These are phyloP conservation scores for Boletus tylopilopsis DNA, from an alignment of 768 basidiomycete genomes.

Conservation along the genomic window DNA sequence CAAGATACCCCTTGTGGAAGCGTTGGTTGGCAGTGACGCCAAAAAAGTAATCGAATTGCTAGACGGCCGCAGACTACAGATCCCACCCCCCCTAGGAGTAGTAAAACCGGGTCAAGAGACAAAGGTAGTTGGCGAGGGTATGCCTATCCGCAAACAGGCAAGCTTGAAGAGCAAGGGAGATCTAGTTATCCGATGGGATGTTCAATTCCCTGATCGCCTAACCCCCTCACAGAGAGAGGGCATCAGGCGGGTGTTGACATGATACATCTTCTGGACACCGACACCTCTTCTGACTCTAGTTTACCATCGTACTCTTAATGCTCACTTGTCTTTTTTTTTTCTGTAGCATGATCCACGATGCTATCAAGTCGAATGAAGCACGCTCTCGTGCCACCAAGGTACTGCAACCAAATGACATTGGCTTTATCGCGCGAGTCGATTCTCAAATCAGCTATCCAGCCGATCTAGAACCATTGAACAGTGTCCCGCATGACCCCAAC, in stretches of 20 bases:
- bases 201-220: constrained; percentile 77
- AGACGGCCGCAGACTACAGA: constrained; percentile 75
- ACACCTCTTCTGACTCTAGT: constrained; percentile 6
- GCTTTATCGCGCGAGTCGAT: too few species aligned
- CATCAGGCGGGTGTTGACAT: constrained; percentile 61
- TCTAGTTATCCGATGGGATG: constrained; percentile 76
- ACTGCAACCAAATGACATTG: too few species aligned
- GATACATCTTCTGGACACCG: constrained; percentile 5
- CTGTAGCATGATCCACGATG: constrained; percentile 4
- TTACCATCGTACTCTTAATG: constrained; percentile 10
- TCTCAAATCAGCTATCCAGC: background rate
- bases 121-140: constrained; percentile 72
- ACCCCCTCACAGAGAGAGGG: constrained; percentile 79
- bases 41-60: constrained; percentile 63
- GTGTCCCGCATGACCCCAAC: background rate
- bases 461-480: background rate
- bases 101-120: constrained; percentile 78
- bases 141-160: constrained; percentile 86
- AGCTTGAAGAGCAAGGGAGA: constrained; percentile 74
- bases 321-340: background rate
- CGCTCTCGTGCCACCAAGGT: too few species aligned
- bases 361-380: background rate
- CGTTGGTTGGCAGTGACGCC: constrained; percentile 58
- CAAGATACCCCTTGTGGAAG: constrained; percentile 77
- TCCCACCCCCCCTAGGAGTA: constrained; percentile 59